Base-by-base conservation (phyloP, 345 rosid genomes). In the Bretschneidera sinensis region DNA sequence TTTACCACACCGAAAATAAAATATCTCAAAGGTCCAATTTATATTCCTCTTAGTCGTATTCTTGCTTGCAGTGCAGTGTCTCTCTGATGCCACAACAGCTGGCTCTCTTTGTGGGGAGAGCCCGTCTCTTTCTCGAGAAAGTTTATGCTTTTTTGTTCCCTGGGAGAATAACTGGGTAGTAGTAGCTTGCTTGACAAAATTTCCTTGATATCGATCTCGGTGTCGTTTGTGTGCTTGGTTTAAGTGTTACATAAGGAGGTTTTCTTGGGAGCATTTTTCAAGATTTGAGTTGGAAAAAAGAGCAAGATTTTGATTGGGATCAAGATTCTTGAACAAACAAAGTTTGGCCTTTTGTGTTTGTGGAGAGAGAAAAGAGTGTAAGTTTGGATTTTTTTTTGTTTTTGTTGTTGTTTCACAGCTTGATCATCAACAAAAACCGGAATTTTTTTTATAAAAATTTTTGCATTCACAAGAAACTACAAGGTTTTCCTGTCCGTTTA, bases 101-200 rank as follows among this genome's bases (percentile, higher is more conserved):
- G 63, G 80, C 82, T 73, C 84, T 83, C 85, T 76, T 77, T 55
- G 53, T 39, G 23, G 45, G 66, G 84, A 71, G 81, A 77, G 76
- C 61, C 62, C 71, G n/a, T 70, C 66, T 54, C 54, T 54, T 68
- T 60, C 59, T 49, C 51, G 16, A 2, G 11, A 47, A 70, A 53
- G 52, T 54, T 50, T 11, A 10, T 19, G 22, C 10, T 68, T 20
- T 55, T 16, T 25, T 17, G 24, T 2, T 59, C 24, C 51, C 43
- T 50, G 28, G 14, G 54, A 31, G 43, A 55, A 19, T n/a, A 48
- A 21, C 34, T 43, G 20, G 11, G 7, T 25, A 7, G 45, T 39
- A 39, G 45, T 13, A 28, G 33, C 33, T 28, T 8, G 33, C 33
- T 28, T 8, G 33, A 28, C 5, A 28, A 14, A 13, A 59, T 25